A percentile compares a stretch with the other conserved stretches of the same genome.
phyloP scores from a whole-genome alignment of 1,284 basidiomycete species.

The Tilletia walkeri region DNA sequence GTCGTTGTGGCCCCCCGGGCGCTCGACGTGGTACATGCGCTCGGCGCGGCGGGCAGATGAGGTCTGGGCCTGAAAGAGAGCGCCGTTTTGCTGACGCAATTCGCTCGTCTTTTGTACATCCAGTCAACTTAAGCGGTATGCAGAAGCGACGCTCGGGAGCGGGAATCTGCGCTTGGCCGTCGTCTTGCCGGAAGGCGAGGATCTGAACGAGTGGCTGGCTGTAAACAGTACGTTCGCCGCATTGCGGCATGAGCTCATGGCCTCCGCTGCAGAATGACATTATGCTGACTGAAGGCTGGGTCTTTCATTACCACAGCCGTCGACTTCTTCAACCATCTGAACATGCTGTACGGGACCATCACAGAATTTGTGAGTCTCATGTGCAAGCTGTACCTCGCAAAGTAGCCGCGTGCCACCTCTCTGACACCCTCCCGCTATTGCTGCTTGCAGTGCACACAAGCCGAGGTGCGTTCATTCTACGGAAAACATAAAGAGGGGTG shows the following conservation, averaged over 20 bases:
- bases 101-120: conserved; percentile 11
- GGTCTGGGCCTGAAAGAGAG: conserved; percentile 12
- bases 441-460: conserved; percentile 35
- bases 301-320: conserved; percentile 31
- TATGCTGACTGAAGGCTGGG: too few relatives aligned
- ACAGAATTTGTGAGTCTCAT: conserved; percentile 40
- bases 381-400: background rate
- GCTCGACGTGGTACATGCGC: too few relatives aligned
- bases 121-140: conserved; percentile 85
- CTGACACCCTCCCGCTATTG: background rate
- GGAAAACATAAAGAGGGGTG: background rate
- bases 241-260: background rate
- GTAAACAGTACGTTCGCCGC: conserved; percentile 45
- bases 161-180: conserved; percentile 53
- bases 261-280: too few relatives aligned
- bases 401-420: background rate
- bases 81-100: background rate
- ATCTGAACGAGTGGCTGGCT: conserved; percentile 54
- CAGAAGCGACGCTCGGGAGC: conserved; percentile 84
- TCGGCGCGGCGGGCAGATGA: too few relatives aligned
- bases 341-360: conserved; percentile 55
- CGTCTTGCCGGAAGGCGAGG: conserved; percentile 52
- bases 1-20: background rate
- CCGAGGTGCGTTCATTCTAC: conserved; percentile 30
- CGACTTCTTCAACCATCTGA: conserved; percentile 56